phyloP scores from a whole-genome alignment of 2,329 filamentous ascomycete genomes.

The Aspergillus sclerotialis region DNA sequence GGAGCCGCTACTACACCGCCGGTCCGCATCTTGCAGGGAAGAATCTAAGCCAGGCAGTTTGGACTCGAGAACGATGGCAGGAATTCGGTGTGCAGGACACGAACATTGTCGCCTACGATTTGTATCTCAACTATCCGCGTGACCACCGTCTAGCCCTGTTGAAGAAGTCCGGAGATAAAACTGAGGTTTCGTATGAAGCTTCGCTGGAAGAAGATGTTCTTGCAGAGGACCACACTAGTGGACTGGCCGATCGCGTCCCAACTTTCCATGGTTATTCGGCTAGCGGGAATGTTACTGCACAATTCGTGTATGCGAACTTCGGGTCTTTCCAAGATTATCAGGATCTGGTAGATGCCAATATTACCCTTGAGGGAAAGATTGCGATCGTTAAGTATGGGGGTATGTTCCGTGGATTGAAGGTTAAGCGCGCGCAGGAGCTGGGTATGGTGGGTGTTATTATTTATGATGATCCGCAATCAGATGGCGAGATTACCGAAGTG shows the following conservation, averaged over 20 bases:
- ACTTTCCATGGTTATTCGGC: slow-evolving; percentile 95
- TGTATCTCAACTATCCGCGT: slow-evolving; percentile 70
- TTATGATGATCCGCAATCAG: slow-evolving; percentile 84
- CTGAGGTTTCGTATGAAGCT: slow-evolving; percentile 67
- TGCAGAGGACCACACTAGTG: slow-evolving; percentile 72
- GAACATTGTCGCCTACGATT: slow-evolving; percentile 62
- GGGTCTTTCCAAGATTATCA: slow-evolving; percentile 82
- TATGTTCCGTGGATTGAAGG: slow-evolving; percentile 83
- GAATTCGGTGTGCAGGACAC: slow-evolving; percentile 58
- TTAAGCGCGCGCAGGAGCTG: slow-evolving; percentile 84
- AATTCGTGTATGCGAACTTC: slow-evolving; percentile 85
- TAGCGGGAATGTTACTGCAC: slow-evolving; percentile 80
- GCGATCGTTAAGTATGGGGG: slow-evolving; percentile 78
- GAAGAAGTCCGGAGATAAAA: slow-evolving; percentile 36
- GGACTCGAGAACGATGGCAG: slow-evolving; percentile 68
- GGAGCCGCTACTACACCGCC: slow-evolving; percentile 71
- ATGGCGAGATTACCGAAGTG: slow-evolving; percentile 71
- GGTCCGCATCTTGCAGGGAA: slow-evolving; percentile 70
- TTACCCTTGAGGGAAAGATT: slow-evolving; percentile 76
- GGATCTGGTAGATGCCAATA: slow-evolving; percentile 66
- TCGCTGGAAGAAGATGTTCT: slow-evolving; percentile 77
- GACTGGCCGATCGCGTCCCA: slow-evolving; percentile 65
- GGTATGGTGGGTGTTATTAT: slow-evolving; percentile 82
- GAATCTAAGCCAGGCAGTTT: slow-evolving; percentile 69
- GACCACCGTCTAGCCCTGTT: slow-evolving; percentile 64